Conservation (phyloP, 495 filamentous ascomycete species). For the Lasiosphaeria hispida region DNA sequence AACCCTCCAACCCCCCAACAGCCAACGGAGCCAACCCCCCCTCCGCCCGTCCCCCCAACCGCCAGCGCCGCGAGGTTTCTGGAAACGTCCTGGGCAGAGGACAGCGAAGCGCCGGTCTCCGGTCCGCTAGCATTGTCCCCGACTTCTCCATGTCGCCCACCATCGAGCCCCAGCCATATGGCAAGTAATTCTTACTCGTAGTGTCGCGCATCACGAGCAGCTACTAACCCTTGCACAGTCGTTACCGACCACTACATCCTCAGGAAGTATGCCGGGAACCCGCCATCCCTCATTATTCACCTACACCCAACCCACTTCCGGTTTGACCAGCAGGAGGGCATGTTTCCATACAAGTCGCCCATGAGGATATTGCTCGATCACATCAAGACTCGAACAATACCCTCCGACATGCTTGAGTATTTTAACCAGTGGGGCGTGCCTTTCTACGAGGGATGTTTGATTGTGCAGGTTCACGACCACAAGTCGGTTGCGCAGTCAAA, state of each 20-base stretch:
- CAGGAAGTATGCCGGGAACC: conserved; percentile 69
- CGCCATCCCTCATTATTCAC: conserved; percentile 83
- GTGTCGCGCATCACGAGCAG: not conserved
- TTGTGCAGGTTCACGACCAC: conserved; percentile 88
- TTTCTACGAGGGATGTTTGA: conserved; percentile 97
- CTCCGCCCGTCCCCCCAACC: conserved; percentile 49
- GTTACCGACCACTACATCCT: conserved; percentile 74
- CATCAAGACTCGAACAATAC: conserved; percentile 46
- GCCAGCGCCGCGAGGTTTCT: conserved; percentile 49
- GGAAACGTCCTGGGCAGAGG: conserved; percentile 37
- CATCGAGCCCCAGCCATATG: conserved; percentile 47
- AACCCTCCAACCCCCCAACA: conserved; percentile 39
- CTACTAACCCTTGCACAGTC: conserved; percentile 43
- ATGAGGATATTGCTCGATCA: conserved; percentile 84
- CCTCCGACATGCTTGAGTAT: conserved; percentile 54
- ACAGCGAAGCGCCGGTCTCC: conserved; percentile 42
- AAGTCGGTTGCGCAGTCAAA: conserved; percentile 60
- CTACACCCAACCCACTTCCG: conserved; percentile 82
- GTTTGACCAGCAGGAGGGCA: conserved; percentile 92
- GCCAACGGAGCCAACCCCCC: conserved; percentile 36
- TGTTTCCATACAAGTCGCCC: conserved; percentile 84
- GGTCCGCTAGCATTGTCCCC: conserved; percentile 44
- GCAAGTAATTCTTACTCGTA: conserved; percentile 28
- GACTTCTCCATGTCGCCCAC: conserved; percentile 34
- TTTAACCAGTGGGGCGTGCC: conserved; percentile 62